These are phyloP conservation scores for Achlya hypogyna DNA, from an alignment of 352 stramenopile species.

Conservation along the genomic window DNA sequence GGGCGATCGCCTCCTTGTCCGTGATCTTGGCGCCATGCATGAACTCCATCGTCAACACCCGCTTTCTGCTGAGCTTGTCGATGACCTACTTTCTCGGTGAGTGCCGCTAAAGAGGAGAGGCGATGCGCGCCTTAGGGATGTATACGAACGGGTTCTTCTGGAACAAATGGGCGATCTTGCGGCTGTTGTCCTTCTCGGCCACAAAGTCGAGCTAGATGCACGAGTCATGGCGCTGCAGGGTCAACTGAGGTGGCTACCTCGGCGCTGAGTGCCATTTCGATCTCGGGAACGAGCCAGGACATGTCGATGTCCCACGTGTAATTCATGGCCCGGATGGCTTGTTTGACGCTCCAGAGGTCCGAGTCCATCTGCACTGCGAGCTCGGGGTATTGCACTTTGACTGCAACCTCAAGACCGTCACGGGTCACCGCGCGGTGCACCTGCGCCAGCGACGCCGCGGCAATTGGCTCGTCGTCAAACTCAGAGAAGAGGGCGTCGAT, in stretches of 20 bases:
- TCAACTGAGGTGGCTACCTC: conserved; percentile 34
- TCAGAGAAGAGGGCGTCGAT: conserved; percentile 82
- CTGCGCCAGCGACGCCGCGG: conserved; percentile 92
- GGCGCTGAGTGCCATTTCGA: conserved; percentile 64
- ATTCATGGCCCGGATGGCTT: conserved; percentile 45
- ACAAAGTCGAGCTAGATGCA: conserved; percentile 64
- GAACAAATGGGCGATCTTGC: conserved; percentile 51
- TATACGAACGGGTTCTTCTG: conserved; percentile 43
- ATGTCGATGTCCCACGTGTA: conserved; percentile 88
- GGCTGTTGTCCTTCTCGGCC: conserved; percentile 75
- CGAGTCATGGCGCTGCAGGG: not conserved
- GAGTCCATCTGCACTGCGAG: conserved; percentile 68
- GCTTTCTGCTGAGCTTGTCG: conserved; percentile 76
- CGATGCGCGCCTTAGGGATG: conserved; percentile 59
- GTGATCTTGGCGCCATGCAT: conserved; percentile 93
- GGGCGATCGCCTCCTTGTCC: conserved; percentile 70
- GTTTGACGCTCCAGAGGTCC: conserved; percentile 67
- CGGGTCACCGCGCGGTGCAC: conserved; percentile 90
- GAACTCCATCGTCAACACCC: conserved; percentile 96
- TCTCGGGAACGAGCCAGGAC: conserved; percentile 94
- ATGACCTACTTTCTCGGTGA: too few relatives aligned
- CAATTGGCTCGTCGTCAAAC: conserved; percentile 90
- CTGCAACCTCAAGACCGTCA: conserved; percentile 82
- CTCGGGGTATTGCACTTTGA: conserved; percentile 94
- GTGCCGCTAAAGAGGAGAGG: not conserved